Percentiles rank a stretch among this genome's conserved stretches.
These are phyloP conservation scores for Colletotrichum higginsianum DNA, from an alignment of 2,329 filamentous ascomycete genomes.

Conservation along the genomic window DNA sequence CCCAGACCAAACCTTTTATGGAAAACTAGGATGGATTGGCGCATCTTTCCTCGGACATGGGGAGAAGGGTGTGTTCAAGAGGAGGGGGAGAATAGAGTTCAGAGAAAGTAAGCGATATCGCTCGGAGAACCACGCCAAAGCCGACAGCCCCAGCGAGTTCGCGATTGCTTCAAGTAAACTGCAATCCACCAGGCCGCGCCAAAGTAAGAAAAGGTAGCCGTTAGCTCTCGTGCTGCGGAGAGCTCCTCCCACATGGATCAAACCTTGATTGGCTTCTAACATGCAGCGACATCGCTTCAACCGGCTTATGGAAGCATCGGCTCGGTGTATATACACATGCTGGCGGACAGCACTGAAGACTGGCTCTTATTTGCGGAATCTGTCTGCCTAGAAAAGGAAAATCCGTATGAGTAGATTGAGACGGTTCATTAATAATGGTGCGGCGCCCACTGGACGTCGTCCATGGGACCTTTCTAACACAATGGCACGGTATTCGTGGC, in stretches of 20 bases:
- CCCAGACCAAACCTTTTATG: no score
- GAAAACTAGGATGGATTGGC: neutral
- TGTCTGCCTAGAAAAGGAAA: no score
- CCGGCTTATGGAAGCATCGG: neutral
- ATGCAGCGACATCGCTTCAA: neutral
- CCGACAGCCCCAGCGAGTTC: constrained; percentile 5
- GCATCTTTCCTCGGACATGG: constrained; percentile 1
- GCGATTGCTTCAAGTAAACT: neutral
- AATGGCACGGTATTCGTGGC: no score
- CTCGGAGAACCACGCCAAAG: constrained; percentile 2
- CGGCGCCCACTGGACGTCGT: no score
- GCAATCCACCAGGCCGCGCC: no score
- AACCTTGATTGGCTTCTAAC: neutral
- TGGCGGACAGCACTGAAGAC: no score
- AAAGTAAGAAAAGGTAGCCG: neutral
- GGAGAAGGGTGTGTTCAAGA: constrained; percentile 9
- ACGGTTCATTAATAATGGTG: no score
- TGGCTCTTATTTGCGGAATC: no score
- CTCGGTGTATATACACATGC: no score
- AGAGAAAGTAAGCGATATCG: constrained; percentile 1
- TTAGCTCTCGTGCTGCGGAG: neutral
- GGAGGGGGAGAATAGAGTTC: constrained; percentile 18
- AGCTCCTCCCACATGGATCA: neutral
- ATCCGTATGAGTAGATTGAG: no score
- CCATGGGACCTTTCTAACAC: no score